Evolutionary conservation across 768 basidiomycete genomes (phyloP), one percentile per base, ranked within the genome.

Genomic region (Tylopilus intermedius): DNA sequence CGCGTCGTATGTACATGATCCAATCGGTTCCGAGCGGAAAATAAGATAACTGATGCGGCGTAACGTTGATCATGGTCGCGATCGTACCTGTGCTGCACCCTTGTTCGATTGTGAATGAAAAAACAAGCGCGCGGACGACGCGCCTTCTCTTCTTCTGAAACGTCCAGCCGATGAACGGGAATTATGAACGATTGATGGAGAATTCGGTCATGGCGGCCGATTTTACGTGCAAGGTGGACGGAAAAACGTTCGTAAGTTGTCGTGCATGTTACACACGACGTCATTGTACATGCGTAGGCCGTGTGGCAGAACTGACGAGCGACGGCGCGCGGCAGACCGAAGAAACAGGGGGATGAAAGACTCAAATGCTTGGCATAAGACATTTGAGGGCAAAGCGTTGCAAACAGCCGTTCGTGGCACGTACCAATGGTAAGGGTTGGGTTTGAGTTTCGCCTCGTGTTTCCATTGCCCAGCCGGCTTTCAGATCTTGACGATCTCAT

Each of bases 281-380:
- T 65, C 57, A 67, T 51, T 14, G 15, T 38, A 47, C 63, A 67
- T 43, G 63, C 62, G 38, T 39, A 29, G 42, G 50, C 59, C 65
- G 45, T 54, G 59, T 53, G 62, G 57, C 48, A 35, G 15, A 35
- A 15, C 21, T 45, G 29, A 11, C 53, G 58, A 52, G 50, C 49
- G 51, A 56, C 38, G 30, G 30, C 47, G 49, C 49, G 27, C 53
- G 14, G 46, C 24, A 24, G 24, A 42, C 39, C 21, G 18, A 50
- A 49, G 38, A 49, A 44, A 49, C 22, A 27, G 29, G 14, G 52
- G 30, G 30, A 3, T 24, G 24, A 24, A 24, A 24, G 24, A 24
- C 24, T 30, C 7, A 4, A 24, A 29, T 43, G 32, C 14, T 50
- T 39, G 13, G 45, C 27, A 45, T 40, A 55, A 53, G 44, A 45